Percentiles rank a stretch among this genome's conserved stretches.
Conservation (phyloP, 345 rosid species). For the Citrus mangshanensis region DNA sequence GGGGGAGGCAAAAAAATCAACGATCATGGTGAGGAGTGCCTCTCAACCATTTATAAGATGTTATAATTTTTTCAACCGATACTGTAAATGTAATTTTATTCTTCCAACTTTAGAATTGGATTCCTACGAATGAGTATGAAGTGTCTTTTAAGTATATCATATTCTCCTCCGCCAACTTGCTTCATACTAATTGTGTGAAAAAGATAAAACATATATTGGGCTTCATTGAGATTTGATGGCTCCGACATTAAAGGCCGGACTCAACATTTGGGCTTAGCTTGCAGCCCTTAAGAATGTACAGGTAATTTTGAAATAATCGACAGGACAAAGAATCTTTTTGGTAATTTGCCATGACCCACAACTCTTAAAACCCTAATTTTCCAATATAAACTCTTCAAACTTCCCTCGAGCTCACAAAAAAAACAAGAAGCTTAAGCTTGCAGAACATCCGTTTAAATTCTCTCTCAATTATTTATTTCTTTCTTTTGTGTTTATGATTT, state of each 20-base stretch:
- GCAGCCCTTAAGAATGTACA: background rate
- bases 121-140: no score
- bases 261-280: background rate
- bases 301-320: background rate
- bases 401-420: no score
- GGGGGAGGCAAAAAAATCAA: no score
- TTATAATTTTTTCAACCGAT: no score
- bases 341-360: background rate
- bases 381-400: background rate
- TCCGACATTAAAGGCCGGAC: background rate
- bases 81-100: no score
- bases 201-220: background rate
- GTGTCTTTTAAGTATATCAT: no score
- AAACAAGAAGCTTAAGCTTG: background rate
- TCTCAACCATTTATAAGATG: no score
- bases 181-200: no score
- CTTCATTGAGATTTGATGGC: background rate
- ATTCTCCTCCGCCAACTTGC: no score
- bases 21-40: no score
- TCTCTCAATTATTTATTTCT: background rate
- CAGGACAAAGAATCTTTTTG: background rate
- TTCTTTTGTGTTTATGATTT: background rate
- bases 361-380: conserved; percentile 9
- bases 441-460: no score
- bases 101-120: no score